These are phyloP conservation scores for Clavaria fumosa DNA, from an alignment of 768 basidiomycete genomes.

Conservation along the genomic window DNA sequence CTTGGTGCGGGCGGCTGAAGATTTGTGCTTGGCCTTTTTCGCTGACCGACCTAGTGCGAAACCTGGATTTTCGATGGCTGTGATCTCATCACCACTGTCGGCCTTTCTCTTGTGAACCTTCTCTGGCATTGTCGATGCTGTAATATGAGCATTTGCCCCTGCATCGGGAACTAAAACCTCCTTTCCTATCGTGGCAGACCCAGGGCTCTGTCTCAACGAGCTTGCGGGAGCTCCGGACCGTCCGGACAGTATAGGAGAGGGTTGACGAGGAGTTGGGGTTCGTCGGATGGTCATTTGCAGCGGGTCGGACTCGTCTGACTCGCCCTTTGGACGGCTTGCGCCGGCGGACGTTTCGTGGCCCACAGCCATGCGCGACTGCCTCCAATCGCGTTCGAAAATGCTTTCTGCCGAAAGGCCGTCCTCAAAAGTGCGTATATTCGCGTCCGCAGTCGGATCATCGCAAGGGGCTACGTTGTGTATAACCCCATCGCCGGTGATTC, in stretches of 20 bases:
- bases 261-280: no score
- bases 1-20: slow-evolving; percentile 26
- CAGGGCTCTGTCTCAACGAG: slow-evolving; percentile 15
- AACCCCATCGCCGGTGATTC: slow-evolving; percentile 46
- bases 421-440: slow-evolving; percentile 43
- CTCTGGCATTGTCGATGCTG: slow-evolving; percentile 16
- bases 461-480: slow-evolving; percentile 13
- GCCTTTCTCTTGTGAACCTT: slow-evolving; percentile 37
- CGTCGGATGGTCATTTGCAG: no score
- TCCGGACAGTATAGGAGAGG: no score
- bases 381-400: slow-evolving; percentile 61
- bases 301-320: slow-evolving; percentile 7
- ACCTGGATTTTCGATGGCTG: slow-evolving; percentile 33
- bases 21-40: slow-evolving; percentile 24
- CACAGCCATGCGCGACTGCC: slow-evolving; percentile 46
- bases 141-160: slow-evolving; percentile 10
- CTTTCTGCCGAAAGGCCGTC: slow-evolving; percentile 49
- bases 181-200: slow-evolving; percentile 30
- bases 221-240: no score
- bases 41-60: slow-evolving; percentile 11
- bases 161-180: slow-evolving; percentile 27
- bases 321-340: slow-evolving; percentile 12
- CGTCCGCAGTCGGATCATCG: slow-evolving; percentile 22
- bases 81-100: slow-evolving; percentile 39
- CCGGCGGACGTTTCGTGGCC: slow-evolving; percentile 1